phyloP scores from a whole-genome alignment of 192 early-diverging fungal species.

The Coemansia nantahalensis region DNA sequence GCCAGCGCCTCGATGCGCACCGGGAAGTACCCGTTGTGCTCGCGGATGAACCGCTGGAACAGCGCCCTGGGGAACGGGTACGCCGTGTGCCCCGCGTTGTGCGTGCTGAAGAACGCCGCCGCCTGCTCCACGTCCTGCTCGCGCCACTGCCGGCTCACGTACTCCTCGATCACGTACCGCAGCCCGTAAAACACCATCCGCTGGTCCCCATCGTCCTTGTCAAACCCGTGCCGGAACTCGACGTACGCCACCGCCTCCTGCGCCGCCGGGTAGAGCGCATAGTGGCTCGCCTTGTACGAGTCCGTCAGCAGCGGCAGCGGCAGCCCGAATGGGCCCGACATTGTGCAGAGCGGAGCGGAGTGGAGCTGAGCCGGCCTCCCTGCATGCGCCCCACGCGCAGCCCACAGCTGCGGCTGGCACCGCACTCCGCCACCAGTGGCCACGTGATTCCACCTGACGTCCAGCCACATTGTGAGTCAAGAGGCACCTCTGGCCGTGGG shows the following conservation, averaged over 20 bases:
- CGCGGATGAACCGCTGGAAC: slow-evolving; percentile 72
- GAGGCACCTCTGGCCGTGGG: too few relatives aligned
- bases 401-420: too few relatives aligned
- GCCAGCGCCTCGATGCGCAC: slow-evolving; percentile 74
- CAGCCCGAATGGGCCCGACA: slow-evolving; percentile 54
- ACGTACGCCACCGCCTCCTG: slow-evolving; percentile 74
- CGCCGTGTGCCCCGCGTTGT: slow-evolving; percentile 62
- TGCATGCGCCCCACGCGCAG: too few relatives aligned
- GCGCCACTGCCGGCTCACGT: slow-evolving; percentile 67
- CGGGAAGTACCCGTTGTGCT: slow-evolving; percentile 84
- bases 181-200: slow-evolving; percentile 84
- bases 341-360: too few relatives aligned
- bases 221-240: slow-evolving; percentile 70
- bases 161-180: slow-evolving; percentile 80
- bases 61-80: slow-evolving; percentile 79
- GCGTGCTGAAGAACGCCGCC: slow-evolving; percentile 68
- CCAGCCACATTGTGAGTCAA: too few relatives aligned
- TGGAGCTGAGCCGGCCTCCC: too few relatives aligned
- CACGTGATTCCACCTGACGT: too few relatives aligned
- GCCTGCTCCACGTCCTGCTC: slow-evolving; percentile 64
- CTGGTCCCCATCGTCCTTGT: slow-evolving; percentile 64
- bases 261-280: slow-evolving; percentile 71
- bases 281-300: slow-evolving; percentile 82
- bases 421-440: too few relatives aligned
- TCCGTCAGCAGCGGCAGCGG: slow-evolving; percentile 74